These are phyloP conservation scores for Beauveria scarabaeidicola DNA, from an alignment of 2,329 filamentous ascomycete species.

Conservation along the genomic window DNA sequence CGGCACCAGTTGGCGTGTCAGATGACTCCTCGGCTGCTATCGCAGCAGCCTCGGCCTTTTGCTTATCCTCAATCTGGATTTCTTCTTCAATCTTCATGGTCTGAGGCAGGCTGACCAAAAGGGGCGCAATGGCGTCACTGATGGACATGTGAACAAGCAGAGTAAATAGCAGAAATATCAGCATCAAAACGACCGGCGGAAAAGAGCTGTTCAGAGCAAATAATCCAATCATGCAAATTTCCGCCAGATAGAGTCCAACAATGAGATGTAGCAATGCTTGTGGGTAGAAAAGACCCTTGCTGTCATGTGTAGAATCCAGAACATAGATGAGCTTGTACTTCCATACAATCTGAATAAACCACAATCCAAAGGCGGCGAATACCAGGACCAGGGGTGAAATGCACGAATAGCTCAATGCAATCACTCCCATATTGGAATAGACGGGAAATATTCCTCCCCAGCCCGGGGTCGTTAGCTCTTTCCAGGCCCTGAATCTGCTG, in stretches of 20 bases:
- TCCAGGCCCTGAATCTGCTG: constrained; percentile 72
- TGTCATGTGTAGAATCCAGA: constrained; percentile 72
- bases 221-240: constrained; percentile 76
- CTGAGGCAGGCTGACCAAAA: constrained; percentile 71
- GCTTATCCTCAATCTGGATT: constrained; percentile 34
- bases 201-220: constrained; percentile 62
- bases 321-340: constrained; percentile 89
- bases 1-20: constrained; percentile 19
- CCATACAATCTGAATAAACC: constrained; percentile 78
- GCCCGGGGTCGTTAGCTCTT: constrained; percentile 60
- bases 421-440: constrained; percentile 72
- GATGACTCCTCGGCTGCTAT: constrained; percentile 18
- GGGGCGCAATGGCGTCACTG: constrained; percentile 63
- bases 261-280: constrained; percentile 82
- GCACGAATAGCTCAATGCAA: constrained; percentile 75
- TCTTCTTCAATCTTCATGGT: constrained; percentile 53
- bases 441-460: constrained; percentile 81
- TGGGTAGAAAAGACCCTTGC: constrained; percentile 78
- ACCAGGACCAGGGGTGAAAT: constrained; percentile 79
- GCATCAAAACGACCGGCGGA: constrained; percentile 66
- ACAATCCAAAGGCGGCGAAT: constrained; percentile 72
- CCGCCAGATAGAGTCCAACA: constrained; percentile 72
- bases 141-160: constrained; percentile 67
- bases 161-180: constrained; percentile 67
- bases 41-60: constrained; percentile 29